Percentiles rank a stretch among this genome's conserved stretches.
Evolutionary conservation across 1,284 basidiomycete species (phyloP).

Genomic region (Phylloboletellus chloephorus): DNA sequence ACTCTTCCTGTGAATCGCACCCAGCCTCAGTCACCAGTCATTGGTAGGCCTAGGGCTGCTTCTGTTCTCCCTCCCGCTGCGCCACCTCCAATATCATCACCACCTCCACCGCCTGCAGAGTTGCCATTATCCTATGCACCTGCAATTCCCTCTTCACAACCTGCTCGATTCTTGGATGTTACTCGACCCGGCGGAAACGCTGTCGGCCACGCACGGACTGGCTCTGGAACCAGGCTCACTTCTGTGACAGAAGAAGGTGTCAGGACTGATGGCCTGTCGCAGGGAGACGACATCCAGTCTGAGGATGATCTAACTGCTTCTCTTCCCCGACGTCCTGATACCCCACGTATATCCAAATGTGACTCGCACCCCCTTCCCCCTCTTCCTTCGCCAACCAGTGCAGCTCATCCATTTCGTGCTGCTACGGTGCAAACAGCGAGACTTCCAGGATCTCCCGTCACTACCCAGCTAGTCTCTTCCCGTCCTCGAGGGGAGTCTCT

Average conservation of each 20-base stretch:
- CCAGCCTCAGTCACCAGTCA: conserved; percentile 25
- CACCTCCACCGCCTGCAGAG: conserved; percentile 56
- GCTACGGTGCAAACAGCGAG: conserved; percentile 31
- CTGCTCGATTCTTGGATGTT: conserved; percentile 34
- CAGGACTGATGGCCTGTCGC: conserved; percentile 31
- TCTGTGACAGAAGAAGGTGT: conserved; percentile 59
- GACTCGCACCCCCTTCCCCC: conserved; percentile 65
- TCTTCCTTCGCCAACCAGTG: conserved; percentile 45
- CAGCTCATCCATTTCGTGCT: conserved; percentile 28
- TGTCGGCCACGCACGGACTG: conserved; percentile 47
- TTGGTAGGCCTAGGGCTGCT: conserved; percentile 45
- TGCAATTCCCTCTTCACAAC: conserved; percentile 26
- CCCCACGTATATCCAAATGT: conserved; percentile 37
- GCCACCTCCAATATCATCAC: conserved; percentile 57
- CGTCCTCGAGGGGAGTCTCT: conserved; percentile 44
- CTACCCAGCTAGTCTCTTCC: conserved; percentile 36
- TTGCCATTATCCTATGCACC: conserved; percentile 27
- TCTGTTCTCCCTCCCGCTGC: conserved; percentile 60
- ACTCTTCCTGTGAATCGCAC: conserved; percentile 27
- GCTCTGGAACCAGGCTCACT: conserved; percentile 52
- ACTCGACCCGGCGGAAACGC: conserved; percentile 45
- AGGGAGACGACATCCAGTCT: conserved; percentile 21
- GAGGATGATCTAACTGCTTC: conserved; percentile 31
- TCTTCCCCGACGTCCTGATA: conserved; percentile 32
- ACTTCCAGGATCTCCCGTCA: conserved; percentile 41